These are phyloP conservation scores for Trichoderma harzianum DNA, from an alignment of 2,329 filamentous ascomycete genomes.

Conservation along the genomic window DNA sequence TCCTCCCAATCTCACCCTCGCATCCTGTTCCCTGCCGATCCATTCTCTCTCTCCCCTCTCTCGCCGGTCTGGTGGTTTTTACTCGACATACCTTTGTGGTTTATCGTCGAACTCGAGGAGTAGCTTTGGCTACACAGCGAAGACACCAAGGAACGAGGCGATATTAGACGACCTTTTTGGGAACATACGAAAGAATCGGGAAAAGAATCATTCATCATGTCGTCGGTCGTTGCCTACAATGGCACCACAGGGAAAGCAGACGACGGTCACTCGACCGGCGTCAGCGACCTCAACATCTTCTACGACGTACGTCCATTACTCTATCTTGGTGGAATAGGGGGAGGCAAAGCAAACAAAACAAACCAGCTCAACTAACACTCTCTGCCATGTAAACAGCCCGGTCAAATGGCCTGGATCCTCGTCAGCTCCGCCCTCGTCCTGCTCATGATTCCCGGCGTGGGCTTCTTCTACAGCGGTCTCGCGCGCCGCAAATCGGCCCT, in stretches of 20 bases:
- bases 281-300: constrained; percentile 76
- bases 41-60: neutral
- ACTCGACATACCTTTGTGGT: neutral
- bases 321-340: neutral
- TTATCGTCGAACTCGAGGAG: neutral
- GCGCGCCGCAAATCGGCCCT: constrained; percentile 86
- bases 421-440: constrained; percentile 74
- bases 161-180: neutral
- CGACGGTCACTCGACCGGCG: constrained; percentile 47
- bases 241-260: constrained; percentile 49
- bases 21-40: neutral
- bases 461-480: constrained; percentile 91
- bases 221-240: constrained; percentile 42
- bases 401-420: constrained; percentile 80
- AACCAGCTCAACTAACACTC: neutral
- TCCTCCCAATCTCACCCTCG: neutral
- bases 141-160: neutral
- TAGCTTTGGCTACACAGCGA: neutral
- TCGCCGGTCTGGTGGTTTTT: neutral
- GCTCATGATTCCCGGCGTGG: constrained; percentile 90
- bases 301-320: constrained; percentile 62
- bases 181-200: neutral
- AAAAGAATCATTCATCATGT: constrained; percentile 24
- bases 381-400: constrained; percentile 50
- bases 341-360: neutral